Conservation (phyloP, 2,329 filamentous ascomycete species). For the Colletotrichum sp. region DNA sequence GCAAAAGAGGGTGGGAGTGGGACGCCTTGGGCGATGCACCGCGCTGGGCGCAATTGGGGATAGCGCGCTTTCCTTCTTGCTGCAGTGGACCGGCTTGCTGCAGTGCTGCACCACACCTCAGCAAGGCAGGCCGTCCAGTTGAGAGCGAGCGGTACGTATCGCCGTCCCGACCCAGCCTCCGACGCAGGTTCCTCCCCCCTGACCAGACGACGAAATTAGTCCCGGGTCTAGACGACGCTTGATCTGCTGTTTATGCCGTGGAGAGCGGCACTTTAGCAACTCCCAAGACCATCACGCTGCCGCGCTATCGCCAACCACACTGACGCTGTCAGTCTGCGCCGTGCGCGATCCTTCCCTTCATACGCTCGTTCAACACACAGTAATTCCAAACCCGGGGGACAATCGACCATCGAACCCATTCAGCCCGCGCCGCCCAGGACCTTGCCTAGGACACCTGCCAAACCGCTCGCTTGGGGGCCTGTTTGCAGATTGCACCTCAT, state of each 20-base stretch:
- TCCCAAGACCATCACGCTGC: conserved; percentile 6
- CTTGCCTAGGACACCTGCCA: conserved; percentile 8
- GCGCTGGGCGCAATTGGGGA: not conserved
- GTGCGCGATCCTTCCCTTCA: conserved; percentile 19
- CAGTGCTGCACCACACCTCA: not conserved
- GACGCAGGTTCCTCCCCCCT: conserved; percentile 4
- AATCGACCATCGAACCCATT: not conserved
- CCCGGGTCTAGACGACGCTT: conserved; percentile 9
- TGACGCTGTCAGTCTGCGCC: conserved; percentile 22
- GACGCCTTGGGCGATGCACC: not conserved
- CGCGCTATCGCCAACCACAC: conserved; percentile 16
- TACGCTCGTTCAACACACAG: conserved; percentile 14
- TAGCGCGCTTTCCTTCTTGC: not conserved
- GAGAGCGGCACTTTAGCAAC: not conserved
- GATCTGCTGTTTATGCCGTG: conserved; percentile 15
- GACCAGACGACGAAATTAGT: conserved; percentile 22
- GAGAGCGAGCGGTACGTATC: not conserved
- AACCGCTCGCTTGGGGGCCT: not conserved
- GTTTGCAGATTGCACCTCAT: not conserved
- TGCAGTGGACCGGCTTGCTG: not conserved
- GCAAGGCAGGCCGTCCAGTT: not conserved
- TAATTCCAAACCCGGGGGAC: not conserved
- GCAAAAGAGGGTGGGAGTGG: not conserved
- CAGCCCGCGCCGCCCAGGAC: not conserved
- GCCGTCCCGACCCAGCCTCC: not conserved